Base-by-base conservation (phyloP, 805 yeast genomes). In the Komagataella pastoris region DNA sequence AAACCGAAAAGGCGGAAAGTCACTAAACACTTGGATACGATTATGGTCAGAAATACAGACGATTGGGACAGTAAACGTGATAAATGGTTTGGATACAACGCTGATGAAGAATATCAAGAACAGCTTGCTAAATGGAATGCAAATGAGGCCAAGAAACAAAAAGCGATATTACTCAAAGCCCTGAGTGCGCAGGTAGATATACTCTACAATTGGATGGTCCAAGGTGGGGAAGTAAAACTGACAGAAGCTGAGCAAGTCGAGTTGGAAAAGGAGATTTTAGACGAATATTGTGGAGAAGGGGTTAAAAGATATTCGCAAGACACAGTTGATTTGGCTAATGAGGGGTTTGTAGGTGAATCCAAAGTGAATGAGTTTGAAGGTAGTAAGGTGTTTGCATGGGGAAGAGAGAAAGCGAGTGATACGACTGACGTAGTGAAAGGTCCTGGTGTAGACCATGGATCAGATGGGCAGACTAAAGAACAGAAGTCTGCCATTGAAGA, bases 71-170 rank as follows among this genome's bases (percentile, higher is more conserved):
- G 81, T 8, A 83, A 82, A 55, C 67, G 89, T 53, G 95, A 87
- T 64, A 71, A 88, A 53, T 87, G 93, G 95, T 84, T 77, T 60
- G 95, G 95, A 0, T 85, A 79, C 61, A 81, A 83, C 48, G 72
- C 78, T 7, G 59, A 58, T 7, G 68, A 71, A 8, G 88, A 84
- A 51, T 86, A 85, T 69, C 75, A 73, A 49, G 66, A 71, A 10
- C 74, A 76, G 30, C 57, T 80, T 5, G 61, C 65, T 50, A 67
- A 68, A 48, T 77, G 84, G 77, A 69, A 72, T 51, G 59, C 55
- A 46, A 63, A 69, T 56, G 69, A 67, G 55, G 30, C 49, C 54
- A 62, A 47, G 59, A 59, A 53, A 50, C 57, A 30, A 50, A 56
- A 36, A 50, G 56, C 23, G 49, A 50, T 36, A 50, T 50, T n/a